phyloP scores from a whole-genome alignment of 2,329 filamentous ascomycete species.

The Beauveria medogensis region DNA sequence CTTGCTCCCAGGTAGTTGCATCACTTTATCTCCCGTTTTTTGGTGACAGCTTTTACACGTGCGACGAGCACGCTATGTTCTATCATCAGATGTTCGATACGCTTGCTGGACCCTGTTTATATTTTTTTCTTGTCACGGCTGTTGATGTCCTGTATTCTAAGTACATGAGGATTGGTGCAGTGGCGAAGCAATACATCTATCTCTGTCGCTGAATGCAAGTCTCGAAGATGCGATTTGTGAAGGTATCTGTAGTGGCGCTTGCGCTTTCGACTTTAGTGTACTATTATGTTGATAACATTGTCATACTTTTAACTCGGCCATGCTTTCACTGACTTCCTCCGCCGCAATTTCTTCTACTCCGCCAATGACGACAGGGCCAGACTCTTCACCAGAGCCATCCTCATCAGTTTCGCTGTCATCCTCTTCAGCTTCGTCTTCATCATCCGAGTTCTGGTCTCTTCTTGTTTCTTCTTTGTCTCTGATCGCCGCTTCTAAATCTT shows the following conservation, averaged over 20 bases:
- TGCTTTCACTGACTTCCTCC: constrained; percentile 18
- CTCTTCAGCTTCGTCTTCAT: constrained; percentile 19
- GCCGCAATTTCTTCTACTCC: constrained; percentile 13
- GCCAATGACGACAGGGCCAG: constrained; percentile 17
- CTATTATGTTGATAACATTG: background rate
- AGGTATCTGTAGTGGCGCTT: background rate
- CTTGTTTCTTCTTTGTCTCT: constrained; percentile 57
- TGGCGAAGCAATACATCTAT: constrained; percentile 3
- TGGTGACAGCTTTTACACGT: constrained; percentile 21
- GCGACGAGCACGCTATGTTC: constrained; percentile 29
- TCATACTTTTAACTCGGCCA: constrained; percentile 22
- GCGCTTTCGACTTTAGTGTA: no score
- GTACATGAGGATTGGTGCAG: constrained; percentile 15
- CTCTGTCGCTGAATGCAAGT: background rate
- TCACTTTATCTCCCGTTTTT: constrained; percentile 6
- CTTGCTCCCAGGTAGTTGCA: constrained; percentile 12
- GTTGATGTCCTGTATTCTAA: constrained; percentile 31
- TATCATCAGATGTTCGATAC: constrained; percentile 24
- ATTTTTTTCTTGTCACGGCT: constrained; percentile 18
- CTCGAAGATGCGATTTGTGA: background rate
- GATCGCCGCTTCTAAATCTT: constrained; percentile 87
- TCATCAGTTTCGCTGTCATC: constrained; percentile 18
- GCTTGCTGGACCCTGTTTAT: constrained; percentile 23
- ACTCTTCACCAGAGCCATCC: constrained; percentile 16
- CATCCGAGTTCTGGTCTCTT: constrained; percentile 27